Evolutionary conservation across 1,284 basidiomycete genomes (phyloP).

Genomic region (Ustilago bromivora): DNA sequence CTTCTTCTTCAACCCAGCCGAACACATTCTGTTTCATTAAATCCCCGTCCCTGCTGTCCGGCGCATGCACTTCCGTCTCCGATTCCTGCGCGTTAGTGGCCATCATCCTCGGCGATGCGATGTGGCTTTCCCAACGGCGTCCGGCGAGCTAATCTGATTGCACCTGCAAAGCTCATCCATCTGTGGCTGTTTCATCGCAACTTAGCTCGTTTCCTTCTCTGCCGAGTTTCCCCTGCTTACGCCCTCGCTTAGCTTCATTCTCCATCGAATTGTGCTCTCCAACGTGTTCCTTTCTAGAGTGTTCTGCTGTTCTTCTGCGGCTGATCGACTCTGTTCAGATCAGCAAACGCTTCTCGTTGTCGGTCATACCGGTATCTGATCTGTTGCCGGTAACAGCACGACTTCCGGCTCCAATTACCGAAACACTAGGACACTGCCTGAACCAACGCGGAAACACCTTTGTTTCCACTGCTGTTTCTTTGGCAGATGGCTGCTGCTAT

Average conservation of each 20-base stretch:
- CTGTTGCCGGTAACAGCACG: background rate
- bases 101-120: background rate
- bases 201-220: background rate
- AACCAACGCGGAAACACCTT: background rate
- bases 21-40: conserved; percentile 5
- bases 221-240: background rate
- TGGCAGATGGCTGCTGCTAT: background rate
- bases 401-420: background rate
- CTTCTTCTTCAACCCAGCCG: background rate
- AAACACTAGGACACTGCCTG: background rate
- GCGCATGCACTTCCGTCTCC: conserved; percentile 2
- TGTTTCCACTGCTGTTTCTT: background rate
- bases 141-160: conserved; percentile 5
- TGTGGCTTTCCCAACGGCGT: conserved; percentile 1
- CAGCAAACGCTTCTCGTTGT: background rate
- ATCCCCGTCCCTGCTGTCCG: background rate
- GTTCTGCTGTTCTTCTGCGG: background rate
- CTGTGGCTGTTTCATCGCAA: background rate
- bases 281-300: background rate
- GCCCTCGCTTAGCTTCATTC: background rate
- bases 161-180: background rate
- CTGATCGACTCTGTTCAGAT: background rate
- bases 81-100: conserved; percentile 10
- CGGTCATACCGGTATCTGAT: background rate
- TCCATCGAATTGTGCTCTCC: background rate